Evolutionary conservation across 2,329 filamentous ascomycete species (phyloP).

Genomic region (Fusarium anguioides): DNA sequence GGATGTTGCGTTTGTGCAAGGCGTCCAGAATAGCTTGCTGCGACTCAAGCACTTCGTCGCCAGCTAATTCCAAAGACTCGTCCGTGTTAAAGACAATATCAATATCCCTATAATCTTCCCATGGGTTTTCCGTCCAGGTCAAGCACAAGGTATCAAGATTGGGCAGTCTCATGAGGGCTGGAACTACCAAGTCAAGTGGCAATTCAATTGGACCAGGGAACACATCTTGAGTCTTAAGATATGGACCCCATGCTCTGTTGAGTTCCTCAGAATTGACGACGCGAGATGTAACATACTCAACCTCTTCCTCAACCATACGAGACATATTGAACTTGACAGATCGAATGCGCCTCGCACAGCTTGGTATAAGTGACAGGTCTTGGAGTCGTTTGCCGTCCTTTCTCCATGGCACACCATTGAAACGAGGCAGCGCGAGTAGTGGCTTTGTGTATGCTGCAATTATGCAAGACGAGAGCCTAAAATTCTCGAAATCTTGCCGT

Average conservation of each 20-base stretch:
- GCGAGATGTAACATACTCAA: conserved; percentile 1
- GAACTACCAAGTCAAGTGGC: conserved; percentile 19
- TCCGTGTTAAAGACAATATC: conserved; percentile 25
- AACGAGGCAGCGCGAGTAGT: conserved; percentile 44
- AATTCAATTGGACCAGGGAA: conserved; percentile 2
- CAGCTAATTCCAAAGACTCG: conserved; percentile 30
- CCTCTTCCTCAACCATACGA: conserved; percentile 13
- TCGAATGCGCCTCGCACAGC: conserved; percentile 55
- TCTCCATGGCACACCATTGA: conserved; percentile 58
- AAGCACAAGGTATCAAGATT: conserved; percentile 39
- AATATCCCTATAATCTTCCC: conserved; percentile 13
- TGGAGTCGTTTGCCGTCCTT: conserved; percentile 58
- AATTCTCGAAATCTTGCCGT: conserved; percentile 51
- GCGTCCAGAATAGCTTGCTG: conserved; percentile 39
- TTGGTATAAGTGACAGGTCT: conserved; percentile 56
- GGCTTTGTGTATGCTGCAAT: conserved; percentile 5
- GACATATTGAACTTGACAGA: conserved; percentile 59
- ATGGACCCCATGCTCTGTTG: conserved; percentile 4
- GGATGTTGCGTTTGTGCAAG: conserved; percentile 19
- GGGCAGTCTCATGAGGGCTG: conserved; percentile 28
- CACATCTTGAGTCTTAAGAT: conserved; percentile 17
- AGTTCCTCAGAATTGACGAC: neutral
- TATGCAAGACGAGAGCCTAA: conserved; percentile 50
- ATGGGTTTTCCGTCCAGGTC: conserved; percentile 42
- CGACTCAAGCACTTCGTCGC: conserved; percentile 16